A percentile compares a stretch with the other conserved stretches of the same genome.
phyloP scores from a whole-genome alignment of 441 rosid genomes.

The Erodium texanum region DNA sequence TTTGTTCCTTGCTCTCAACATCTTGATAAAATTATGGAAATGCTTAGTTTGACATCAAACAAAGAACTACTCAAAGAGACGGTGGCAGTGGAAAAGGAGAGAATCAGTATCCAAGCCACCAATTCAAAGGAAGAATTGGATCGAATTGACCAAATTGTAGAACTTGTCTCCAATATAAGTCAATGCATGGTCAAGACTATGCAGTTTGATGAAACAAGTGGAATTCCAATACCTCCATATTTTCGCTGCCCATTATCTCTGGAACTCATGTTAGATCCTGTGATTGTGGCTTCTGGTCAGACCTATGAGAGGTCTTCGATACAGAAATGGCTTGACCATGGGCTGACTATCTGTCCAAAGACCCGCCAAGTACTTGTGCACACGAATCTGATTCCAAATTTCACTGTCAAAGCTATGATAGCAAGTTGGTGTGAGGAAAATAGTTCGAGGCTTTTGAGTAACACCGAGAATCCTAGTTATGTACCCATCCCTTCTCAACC shows the following conservation, averaged over 20 bases:
- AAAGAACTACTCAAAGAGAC: conserved; percentile 69
- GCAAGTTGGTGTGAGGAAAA: conserved; percentile 70
- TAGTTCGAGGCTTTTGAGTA: conserved; percentile 31
- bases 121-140: conserved; percentile 30
- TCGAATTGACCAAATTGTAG: conserved; percentile 40
- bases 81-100: conserved; percentile 74
- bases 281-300: conserved; percentile 87
- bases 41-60: conserved; percentile 46
- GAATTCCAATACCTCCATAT: conserved; percentile 56
- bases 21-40: conserved; percentile 42
- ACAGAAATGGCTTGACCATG: conserved; percentile 77
- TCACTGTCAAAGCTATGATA: conserved; percentile 86
- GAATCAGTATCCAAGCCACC: conserved; percentile 31
- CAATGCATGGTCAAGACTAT: conserved; percentile 52
- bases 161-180: conserved; percentile 52
- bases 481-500: too few relatives aligned
- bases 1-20: conserved; percentile 35
- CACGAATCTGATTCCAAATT: conserved; percentile 77
- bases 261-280: conserved; percentile 87
- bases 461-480: conserved; percentile 17
- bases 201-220: conserved; percentile 45
- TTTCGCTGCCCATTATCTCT: conserved; percentile 80
- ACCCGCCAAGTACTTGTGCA: conserved; percentile 56
- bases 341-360: conserved; percentile 72
- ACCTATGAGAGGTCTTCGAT: conserved; percentile 80